A percentile compares a stretch with the other conserved stretches of the same genome.
phyloP scores from a whole-genome alignment of 140 eudicot species.

The Flaveria floridana region DNA sequence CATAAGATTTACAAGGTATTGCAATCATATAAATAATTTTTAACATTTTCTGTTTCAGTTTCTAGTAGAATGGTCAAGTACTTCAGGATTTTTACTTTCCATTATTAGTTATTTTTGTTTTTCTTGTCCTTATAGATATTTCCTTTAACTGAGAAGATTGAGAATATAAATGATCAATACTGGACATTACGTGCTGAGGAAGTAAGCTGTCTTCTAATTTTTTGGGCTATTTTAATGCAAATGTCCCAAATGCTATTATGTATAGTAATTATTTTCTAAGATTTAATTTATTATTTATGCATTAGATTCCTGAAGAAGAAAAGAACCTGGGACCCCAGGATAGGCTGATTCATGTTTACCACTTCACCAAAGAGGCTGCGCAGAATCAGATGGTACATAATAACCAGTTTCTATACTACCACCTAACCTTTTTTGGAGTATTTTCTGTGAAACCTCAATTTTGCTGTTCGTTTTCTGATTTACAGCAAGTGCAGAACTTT shows the following conservation, averaged over 20 bases:
- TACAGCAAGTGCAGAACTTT: slow-evolving; percentile 72
- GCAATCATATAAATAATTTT: background rate
- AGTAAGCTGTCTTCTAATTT: slow-evolving; percentile 35
- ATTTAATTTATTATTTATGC: background rate
- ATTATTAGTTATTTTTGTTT: background rate
- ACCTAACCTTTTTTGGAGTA: background rate
- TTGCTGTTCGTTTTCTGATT: background rate
- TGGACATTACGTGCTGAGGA: slow-evolving; percentile 76
- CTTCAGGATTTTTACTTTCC: background rate
- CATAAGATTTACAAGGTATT: slow-evolving; percentile 69
- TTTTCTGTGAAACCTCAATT: background rate
- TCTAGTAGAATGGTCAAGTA: slow-evolving; percentile 3
- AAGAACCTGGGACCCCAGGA: slow-evolving; percentile 68
- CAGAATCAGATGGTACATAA: slow-evolving; percentile 73
- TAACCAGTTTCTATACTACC: background rate
- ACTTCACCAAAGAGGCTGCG: slow-evolving; percentile 70
- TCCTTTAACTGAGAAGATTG: slow-evolving; percentile 57
- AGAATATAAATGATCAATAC: slow-evolving; percentile 65
- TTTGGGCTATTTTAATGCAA: background rate
- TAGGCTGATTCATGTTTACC: slow-evolving; percentile 80
- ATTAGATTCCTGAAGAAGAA: slow-evolving; percentile 86
- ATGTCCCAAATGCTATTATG: slow-evolving; percentile 6
- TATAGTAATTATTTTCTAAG: background rate
- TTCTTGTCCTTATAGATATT: slow-evolving; percentile 42
- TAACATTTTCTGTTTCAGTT: background rate